phyloP scores from a whole-genome alignment of 495 filamentous ascomycete genomes.

The Penicillium flavigenum region DNA sequence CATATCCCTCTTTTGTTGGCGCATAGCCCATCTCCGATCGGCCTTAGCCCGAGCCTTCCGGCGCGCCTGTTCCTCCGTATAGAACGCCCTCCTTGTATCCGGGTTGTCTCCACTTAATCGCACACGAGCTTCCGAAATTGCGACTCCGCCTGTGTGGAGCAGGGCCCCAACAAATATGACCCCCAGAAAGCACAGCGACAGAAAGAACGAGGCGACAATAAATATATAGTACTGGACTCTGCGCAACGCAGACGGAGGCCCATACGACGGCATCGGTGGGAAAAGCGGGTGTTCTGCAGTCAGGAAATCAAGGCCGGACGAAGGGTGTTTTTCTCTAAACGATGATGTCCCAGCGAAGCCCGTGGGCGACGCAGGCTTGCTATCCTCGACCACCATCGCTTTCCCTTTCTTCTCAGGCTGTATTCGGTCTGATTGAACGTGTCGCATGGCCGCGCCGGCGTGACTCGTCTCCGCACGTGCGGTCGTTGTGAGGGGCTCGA shows the following conservation, averaged over 20 bases:
- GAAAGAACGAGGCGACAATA: slow-evolving; percentile 63
- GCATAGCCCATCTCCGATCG: slow-evolving; percentile 59
- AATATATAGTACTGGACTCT: slow-evolving; percentile 64
- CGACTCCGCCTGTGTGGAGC: slow-evolving; percentile 56
- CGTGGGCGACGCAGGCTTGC: not conserved
- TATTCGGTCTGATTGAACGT: not conserved
- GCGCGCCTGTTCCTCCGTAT: slow-evolving; percentile 64
- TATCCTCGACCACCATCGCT: not conserved
- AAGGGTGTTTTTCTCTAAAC: slow-evolving; percentile 2
- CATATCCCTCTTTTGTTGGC: slow-evolving; percentile 37
- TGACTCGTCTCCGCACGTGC: slow-evolving; percentile 14
- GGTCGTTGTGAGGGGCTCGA: slow-evolving; percentile 9
- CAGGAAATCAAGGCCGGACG: slow-evolving; percentile 1
- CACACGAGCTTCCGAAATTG: slow-evolving; percentile 46
- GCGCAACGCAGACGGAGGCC: slow-evolving; percentile 63
- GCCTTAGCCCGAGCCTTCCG: slow-evolving; percentile 53
- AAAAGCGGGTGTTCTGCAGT: slow-evolving; percentile 69
- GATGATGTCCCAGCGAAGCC: not conserved
- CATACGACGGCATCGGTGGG: slow-evolving; percentile 82
- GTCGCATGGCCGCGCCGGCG: slow-evolving; percentile 1
- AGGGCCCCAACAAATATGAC: slow-evolving; percentile 74
- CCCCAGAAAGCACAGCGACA: slow-evolving; percentile 73
- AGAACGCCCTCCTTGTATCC: slow-evolving; percentile 61
- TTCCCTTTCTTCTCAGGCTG: not conserved
- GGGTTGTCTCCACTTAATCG: slow-evolving; percentile 57